Conservation (phyloP, 2,329 filamentous ascomycete genomes). For the Exophiala viscosa region DNA sequence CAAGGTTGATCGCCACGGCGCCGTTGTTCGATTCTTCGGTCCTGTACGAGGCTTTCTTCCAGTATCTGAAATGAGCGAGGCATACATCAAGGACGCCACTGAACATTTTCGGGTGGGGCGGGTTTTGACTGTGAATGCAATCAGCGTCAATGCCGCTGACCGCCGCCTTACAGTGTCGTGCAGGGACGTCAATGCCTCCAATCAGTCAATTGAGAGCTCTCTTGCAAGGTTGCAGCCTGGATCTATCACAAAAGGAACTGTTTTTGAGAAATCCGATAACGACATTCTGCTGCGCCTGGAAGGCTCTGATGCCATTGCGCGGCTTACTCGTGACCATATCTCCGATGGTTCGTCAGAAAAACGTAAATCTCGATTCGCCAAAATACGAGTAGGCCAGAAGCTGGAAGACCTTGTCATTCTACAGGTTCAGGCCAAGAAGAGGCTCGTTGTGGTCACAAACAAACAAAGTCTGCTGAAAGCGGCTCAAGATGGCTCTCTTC, state of each 20-base stretch:
- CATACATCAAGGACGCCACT: slow-evolving; percentile 82
- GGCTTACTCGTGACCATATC: slow-evolving; percentile 72
- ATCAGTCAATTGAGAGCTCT: slow-evolving; percentile 13
- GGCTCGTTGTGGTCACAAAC: slow-evolving; percentile 71
- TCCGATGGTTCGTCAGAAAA: slow-evolving; percentile 80
- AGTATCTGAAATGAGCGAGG: slow-evolving; percentile 96
- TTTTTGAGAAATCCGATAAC: slow-evolving; percentile 75
- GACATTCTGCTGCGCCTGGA: slow-evolving; percentile 73
- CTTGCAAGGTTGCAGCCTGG: slow-evolving; percentile 59
- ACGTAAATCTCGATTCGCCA: slow-evolving; percentile 70
- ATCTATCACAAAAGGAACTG: slow-evolving; percentile 70
- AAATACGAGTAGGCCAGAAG: slow-evolving; percentile 78
- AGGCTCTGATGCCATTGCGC: slow-evolving; percentile 70
- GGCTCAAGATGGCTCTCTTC: slow-evolving; percentile 65
- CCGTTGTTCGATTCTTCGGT: slow-evolving; percentile 90
- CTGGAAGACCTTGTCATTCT: slow-evolving; percentile 78
- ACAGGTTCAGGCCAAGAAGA: slow-evolving; percentile 76
- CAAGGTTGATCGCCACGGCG: slow-evolving; percentile 72
- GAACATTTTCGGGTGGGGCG: slow-evolving; percentile 89
- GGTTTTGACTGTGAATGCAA: slow-evolving; percentile 83
- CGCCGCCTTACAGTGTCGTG: slow-evolving; percentile 82
- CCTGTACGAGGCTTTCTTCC: slow-evolving; percentile 80
- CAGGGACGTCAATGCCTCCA: slow-evolving; percentile 66
- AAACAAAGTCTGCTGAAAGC: slow-evolving; percentile 80
- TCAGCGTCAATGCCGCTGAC: slow-evolving; percentile 70